Evolutionary conservation across 495 filamentous ascomycete species (phyloP).

Genomic region (Aspergillus asperescens): DNA sequence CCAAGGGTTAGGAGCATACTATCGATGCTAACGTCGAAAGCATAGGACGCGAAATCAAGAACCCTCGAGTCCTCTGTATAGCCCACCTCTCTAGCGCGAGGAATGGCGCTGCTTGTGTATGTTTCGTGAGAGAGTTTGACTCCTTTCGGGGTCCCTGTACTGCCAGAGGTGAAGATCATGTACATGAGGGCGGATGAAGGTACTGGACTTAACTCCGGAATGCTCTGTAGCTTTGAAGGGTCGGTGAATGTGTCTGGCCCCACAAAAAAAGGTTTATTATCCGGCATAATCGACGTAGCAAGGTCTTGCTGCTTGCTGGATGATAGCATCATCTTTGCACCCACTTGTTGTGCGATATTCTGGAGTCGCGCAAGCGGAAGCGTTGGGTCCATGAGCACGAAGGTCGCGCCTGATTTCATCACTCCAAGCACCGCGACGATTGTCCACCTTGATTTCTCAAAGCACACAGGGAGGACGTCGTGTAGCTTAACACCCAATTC

Average conservation of each 20-base stretch:
- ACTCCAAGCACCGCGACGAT: slow-evolving; percentile 40
- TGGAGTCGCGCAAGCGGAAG: slow-evolving; percentile 36
- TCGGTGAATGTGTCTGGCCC: slow-evolving; percentile 19
- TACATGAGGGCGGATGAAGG: slow-evolving; percentile 33
- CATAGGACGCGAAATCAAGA: slow-evolving; percentile 43
- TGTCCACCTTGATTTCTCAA: slow-evolving; percentile 47
- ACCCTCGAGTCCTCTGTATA: slow-evolving; percentile 34
- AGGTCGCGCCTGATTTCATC: slow-evolving; percentile 39
- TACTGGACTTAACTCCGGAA: slow-evolving; percentile 20
- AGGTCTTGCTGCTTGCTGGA: slow-evolving; percentile 27
- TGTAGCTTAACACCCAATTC: slow-evolving; percentile 27
- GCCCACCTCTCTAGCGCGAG: slow-evolving; percentile 33
- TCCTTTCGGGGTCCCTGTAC: slow-evolving; percentile 53
- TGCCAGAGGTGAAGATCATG: slow-evolving; percentile 50
- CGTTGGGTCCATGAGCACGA: slow-evolving; percentile 36
- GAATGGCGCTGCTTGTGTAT: slow-evolving; percentile 37
- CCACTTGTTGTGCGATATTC: slow-evolving; percentile 33
- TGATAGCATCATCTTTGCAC: slow-evolving; percentile 30
- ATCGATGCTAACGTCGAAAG: slow-evolving; percentile 45
- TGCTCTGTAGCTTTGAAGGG: not conserved
- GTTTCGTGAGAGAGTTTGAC: slow-evolving; percentile 47
- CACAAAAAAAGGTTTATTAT: slow-evolving; percentile 26
- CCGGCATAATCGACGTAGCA: slow-evolving; percentile 24
- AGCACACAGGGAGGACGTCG: slow-evolving; percentile 40
- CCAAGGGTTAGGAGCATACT: slow-evolving; percentile 43